Base-by-base conservation (phyloP, 352 stramenopile genomes). In the Peronospora destructor region DNA sequence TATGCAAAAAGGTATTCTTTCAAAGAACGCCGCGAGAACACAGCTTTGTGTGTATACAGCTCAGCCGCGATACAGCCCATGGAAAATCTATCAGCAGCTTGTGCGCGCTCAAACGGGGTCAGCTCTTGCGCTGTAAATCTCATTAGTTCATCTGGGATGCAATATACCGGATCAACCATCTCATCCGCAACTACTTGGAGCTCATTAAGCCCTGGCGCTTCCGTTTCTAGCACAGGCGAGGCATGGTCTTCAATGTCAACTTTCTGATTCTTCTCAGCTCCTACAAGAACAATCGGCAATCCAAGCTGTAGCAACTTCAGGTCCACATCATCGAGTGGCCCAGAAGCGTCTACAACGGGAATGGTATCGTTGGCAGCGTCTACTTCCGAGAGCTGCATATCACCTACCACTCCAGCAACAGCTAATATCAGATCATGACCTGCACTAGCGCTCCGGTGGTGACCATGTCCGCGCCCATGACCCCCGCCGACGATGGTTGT, bases 51-150 rank as follows among this genome's bases (percentile, higher is more conserved):
- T 1, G 66, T 76, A 44, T 86, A 92, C 12, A 91, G 59, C 52
- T 93, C 82, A 0, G 76, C 76, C 26, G 82, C 73, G 19, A 88
- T 56, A 36, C 79, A 88, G 0, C 78, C 82, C 17, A 93, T 50
- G 1, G 73, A 61, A 45, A 91, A 90, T 11, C 73, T 55, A 39
- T 88, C 72, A 1, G 64, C 66, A 12, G 71, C 68, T 49, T 61
- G 58, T 17, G 59, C 58, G 6, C 45, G 59, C 14, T 81, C 60
- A 37, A 78, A 59, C 10, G 34, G 48, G 4, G 50, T 64, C 28
- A 81, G 13, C n/a, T 55, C 12, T 14, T 60, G 23, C 6, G 14
- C 28, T 6, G 35, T 49, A 7, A 14, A 19, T 6, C 10, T 12
- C 17, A 60, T 1, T 0, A 61, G 23, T 3, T 61, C 49, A 11